phyloP scores from a whole-genome alignment of 495 filamentous ascomycete genomes.

The Penicillium cinerascens region DNA sequence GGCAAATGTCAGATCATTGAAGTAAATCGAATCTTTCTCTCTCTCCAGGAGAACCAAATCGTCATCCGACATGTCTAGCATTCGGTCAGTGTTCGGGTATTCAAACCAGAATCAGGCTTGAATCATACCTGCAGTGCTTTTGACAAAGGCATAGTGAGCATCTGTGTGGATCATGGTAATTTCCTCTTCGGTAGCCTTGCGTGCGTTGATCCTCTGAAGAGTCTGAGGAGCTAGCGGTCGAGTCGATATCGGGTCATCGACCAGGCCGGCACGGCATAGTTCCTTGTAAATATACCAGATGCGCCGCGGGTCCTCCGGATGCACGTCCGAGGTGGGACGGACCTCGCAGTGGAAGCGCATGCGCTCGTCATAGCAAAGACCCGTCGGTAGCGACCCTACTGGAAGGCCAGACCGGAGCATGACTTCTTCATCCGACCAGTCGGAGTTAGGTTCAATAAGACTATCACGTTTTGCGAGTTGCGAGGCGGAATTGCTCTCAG shows the following conservation, averaged over 20 bases:
- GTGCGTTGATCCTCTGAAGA: constrained; percentile 71
- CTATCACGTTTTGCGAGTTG: constrained; percentile 30
- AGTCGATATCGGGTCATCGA: constrained; percentile 53
- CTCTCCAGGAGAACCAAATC: constrained; percentile 63
- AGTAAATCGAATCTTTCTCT: constrained; percentile 81
- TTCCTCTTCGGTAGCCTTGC: constrained; percentile 71
- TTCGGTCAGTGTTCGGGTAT: background rate
- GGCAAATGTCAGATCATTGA: constrained; percentile 75
- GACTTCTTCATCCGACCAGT: constrained; percentile 39
- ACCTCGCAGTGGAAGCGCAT: constrained; percentile 92
- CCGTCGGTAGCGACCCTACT: constrained; percentile 54
- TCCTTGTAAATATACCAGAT: constrained; percentile 87
- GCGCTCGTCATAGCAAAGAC: constrained; percentile 83
- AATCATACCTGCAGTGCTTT: constrained; percentile 50
- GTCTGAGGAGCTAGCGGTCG: constrained; percentile 52
- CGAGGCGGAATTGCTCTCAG: constrained; percentile 20
- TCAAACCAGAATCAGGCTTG: background rate
- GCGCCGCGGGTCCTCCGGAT: constrained; percentile 89
- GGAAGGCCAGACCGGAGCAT: constrained; percentile 27
- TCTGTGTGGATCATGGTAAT: constrained; percentile 71
- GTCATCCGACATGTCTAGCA: constrained; percentile 49
- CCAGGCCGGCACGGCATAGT: constrained; percentile 72
- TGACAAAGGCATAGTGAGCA: constrained; percentile 74
- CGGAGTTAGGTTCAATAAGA: constrained; percentile 37
- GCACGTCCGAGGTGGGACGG: constrained; percentile 64